Conservation (phyloP, 2,329 filamentous ascomycete genomes). For the Neonectria ditissima region DNA sequence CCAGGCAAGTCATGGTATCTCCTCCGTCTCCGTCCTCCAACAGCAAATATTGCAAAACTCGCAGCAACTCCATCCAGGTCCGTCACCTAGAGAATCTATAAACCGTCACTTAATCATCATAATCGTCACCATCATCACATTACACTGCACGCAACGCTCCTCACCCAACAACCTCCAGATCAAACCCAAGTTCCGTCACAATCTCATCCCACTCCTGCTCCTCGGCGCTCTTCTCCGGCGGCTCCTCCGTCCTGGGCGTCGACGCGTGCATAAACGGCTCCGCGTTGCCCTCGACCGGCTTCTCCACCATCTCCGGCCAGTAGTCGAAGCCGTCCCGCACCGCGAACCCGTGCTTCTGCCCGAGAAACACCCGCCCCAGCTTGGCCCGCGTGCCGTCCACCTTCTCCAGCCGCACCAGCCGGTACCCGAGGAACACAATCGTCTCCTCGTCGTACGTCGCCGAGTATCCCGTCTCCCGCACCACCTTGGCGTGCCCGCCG, state of each 20-base stretch:
- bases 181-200: slow-evolving; percentile 18
- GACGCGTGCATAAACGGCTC: slow-evolving; percentile 1
- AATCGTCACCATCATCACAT: not conserved
- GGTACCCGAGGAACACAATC: slow-evolving; percentile 27
- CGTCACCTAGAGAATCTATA: not conserved
- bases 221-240: slow-evolving; percentile 6
- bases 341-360: slow-evolving; percentile 25
- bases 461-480: slow-evolving; percentile 15
- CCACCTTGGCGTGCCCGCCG: slow-evolving; percentile 6
- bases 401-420: slow-evolving; percentile 24
- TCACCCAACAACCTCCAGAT: slow-evolving; percentile 19
- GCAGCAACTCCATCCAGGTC: not conserved
- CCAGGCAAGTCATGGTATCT: not conserved
- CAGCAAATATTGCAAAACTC: not conserved
- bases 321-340: slow-evolving; percentile 22
- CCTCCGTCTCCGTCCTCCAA: not conserved
- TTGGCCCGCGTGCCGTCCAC: slow-evolving; percentile 23
- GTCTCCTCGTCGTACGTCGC: slow-evolving; percentile 26
- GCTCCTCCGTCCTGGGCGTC: slow-evolving; percentile 1
- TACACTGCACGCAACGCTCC: not conserved
- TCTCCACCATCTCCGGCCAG: slow-evolving; percentile 21
- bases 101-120: not conserved
- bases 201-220: slow-evolving; percentile 23
- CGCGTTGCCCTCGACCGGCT: slow-evolving; percentile 24
- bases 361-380: slow-evolving; percentile 22